Base-by-base conservation (phyloP, 2,329 filamentous ascomycete genomes). In the Bipolaris victoriae region DNA sequence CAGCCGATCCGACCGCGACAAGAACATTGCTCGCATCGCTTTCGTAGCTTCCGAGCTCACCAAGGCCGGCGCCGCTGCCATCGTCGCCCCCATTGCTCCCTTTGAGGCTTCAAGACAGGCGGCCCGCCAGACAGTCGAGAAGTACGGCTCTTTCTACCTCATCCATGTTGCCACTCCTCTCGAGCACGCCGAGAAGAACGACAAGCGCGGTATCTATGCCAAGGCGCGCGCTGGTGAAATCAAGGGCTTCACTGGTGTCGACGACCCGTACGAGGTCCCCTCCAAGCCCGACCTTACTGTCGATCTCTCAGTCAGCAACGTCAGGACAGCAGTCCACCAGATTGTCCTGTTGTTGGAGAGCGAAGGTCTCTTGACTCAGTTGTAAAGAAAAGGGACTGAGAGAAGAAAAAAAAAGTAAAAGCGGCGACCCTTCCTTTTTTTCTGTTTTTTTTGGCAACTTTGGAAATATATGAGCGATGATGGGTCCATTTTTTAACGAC, bases 241-340 rank as follows among this genome's bases (percentile, higher is more conserved):
- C 80, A 95, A 93, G 87, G 93, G 93, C 64, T 99, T 99, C 85
- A 99, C 95, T 7, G 95, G 95, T 71, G 92, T 99, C 55, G 94
- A 98, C 76, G 94, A 98, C 81, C 93, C 95, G 47, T 99, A 99
- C 76, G 95, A 99, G 87, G 75, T 79, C 20, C 95, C 95, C 9
- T 71, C 80, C 66, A 92, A 94, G 80, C 86, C 93, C 31, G 88
- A 98, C 76, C 83, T 99, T 64, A 86, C 87, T 5, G 94, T 98
- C 37, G 90, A 98, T 78, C 77, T 89, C 54, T 88, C 90, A 80
- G 95, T 90, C 85, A 92, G 91, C 79, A 90, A 87, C 65, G 93
- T 98, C 46, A 86, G 95, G 73, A 95, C 90, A 58, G 94, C 94
- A 61, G 95, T 99, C 51, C 95, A 99, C 82, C 91, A 98, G 85